Conservation (phyloP, 257 asterid genomes). For the Nicotiana undulata region DNA sequence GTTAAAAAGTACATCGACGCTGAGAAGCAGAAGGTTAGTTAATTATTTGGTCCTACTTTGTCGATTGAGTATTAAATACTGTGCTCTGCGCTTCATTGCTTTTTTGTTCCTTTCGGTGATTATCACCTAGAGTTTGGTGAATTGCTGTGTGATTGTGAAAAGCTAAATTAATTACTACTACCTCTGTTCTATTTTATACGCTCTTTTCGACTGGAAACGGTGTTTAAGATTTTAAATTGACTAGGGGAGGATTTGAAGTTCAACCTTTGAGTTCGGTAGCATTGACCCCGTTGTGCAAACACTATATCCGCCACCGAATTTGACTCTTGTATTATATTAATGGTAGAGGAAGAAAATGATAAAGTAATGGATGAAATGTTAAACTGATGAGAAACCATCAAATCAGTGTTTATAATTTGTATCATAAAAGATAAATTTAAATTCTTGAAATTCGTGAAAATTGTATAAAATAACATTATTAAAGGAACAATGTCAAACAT, state of each 20-base stretch:
- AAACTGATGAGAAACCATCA: neutral
- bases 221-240: neutral
- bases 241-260: neutral
- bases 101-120: conserved; percentile 1
- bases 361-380: neutral
- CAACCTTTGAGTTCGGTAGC: too few relatives aligned
- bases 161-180: neutral
- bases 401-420: neutral
- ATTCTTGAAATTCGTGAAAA: neutral
- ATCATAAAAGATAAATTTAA: neutral
- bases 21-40: conserved; percentile 75
- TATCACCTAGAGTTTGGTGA: neutral
- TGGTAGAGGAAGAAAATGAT: neutral
- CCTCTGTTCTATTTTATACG: neutral
- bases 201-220: neutral
- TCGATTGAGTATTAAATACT: neutral
- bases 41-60: neutral
- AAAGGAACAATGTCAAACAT: neutral
- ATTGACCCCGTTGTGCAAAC: too few relatives aligned
- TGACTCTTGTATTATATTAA: neutral
- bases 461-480: neutral
- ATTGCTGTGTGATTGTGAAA: neutral
- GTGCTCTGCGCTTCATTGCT: neutral
- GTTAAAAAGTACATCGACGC: conserved; percentile 65
- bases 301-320: neutral